These are phyloP conservation scores for Anthracocystis panici-leucophaei DNA, from an alignment of 1,284 basidiomycete genomes.

Conservation along the genomic window DNA sequence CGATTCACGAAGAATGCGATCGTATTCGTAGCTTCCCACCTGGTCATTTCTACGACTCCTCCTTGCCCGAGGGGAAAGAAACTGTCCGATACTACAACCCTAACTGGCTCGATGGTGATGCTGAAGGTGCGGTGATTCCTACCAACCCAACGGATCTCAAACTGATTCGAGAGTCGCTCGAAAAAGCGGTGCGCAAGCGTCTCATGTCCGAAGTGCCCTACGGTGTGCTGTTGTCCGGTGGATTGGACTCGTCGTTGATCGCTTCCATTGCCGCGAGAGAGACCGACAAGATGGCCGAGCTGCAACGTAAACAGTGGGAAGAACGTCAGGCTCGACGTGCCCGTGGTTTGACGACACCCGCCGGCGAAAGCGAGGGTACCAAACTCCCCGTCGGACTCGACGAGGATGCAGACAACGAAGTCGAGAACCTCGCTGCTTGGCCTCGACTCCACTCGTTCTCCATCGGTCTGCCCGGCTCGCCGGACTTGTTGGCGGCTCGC, in stretches of 20 bases:
- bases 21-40: constrained; percentile 95
- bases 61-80: constrained; percentile 66
- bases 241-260: constrained; percentile 94
- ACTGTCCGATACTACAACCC: constrained; percentile 69
- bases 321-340: constrained; percentile 66
- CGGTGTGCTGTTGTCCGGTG: constrained; percentile 94
- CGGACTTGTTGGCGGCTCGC: constrained; percentile 92
- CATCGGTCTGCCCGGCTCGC: constrained; percentile 93
- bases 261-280: constrained; percentile 96
- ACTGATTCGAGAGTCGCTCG: constrained; percentile 77
- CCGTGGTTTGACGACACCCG: constrained; percentile 59
- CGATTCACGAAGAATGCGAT: constrained; percentile 92
- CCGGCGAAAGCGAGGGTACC: constrained; percentile 65
- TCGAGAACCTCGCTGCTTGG: constrained; percentile 78
- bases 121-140: constrained; percentile 75
- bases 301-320: constrained; percentile 74
- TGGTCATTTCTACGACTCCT: constrained; percentile 79
- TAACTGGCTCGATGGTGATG: constrained; percentile 71
- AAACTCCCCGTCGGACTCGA: constrained; percentile 69
- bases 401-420: constrained; percentile 67
- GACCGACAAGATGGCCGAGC: constrained; percentile 81
- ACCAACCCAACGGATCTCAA: constrained; percentile 79
- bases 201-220: constrained; percentile 99
- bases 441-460: constrained; percentile 98
- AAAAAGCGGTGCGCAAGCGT: constrained; percentile 92